Percentiles rank a stretch among this genome's conserved stretches.
Conservation (phyloP, 2,329 filamentous ascomycete genomes). For the Calonectria hongkongensis region DNA sequence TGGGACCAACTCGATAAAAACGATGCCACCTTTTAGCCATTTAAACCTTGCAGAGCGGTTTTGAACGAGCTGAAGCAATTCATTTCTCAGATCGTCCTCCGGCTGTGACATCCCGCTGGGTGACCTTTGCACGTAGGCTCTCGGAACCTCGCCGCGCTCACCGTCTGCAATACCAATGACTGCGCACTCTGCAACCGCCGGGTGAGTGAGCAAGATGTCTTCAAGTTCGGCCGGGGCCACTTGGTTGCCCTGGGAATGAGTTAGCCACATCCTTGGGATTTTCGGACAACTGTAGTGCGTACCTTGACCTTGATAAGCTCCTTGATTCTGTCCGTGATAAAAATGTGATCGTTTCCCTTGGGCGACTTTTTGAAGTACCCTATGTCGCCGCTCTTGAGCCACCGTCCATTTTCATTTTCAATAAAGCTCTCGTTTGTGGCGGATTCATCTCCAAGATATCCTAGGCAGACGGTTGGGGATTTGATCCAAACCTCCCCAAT, state of each 20-base stretch:
- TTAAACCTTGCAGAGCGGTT: neutral
- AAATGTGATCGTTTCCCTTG: neutral
- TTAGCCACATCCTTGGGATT: neutral
- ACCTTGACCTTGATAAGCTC: constrained; percentile 20
- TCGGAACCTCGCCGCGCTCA: neutral
- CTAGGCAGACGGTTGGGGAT: neutral
- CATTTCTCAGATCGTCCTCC: neutral
- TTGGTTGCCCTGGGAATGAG: neutral
- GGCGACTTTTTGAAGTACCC: constrained; percentile 1
- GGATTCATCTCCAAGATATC: neutral
- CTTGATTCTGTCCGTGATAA: constrained; percentile 15
- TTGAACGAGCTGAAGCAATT: neutral
- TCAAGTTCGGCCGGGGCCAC: constrained; percentile 7
- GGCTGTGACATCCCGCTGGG: neutral
- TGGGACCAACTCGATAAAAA: constrained; percentile 7
- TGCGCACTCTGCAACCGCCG: constrained; percentile 3
- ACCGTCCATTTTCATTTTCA: neutral
- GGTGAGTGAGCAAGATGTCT: neutral
- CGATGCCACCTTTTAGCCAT: neutral
- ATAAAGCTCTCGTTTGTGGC: neutral
- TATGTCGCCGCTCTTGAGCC: constrained; percentile 9
- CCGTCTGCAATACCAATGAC: constrained; percentile 2
- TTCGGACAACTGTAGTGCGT: neutral
- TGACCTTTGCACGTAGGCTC: neutral
- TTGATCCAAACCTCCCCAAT: neutral